Evolutionary conservation across 2,329 filamentous ascomycete species (phyloP).

Genomic region (Penicillium sp.): DNA sequence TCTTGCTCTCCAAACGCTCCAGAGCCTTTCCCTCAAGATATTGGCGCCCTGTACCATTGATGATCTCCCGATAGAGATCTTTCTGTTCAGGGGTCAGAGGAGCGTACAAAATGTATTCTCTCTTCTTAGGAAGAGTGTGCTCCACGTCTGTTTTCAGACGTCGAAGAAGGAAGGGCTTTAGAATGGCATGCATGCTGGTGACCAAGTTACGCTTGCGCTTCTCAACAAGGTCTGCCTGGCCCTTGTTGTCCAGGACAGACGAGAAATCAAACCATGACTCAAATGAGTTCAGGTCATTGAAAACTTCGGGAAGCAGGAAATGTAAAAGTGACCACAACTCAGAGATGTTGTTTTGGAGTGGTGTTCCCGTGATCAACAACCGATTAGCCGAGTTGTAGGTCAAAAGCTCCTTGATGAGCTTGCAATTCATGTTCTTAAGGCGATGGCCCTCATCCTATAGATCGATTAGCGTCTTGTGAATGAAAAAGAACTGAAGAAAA

Average conservation of each 20-base stretch:
- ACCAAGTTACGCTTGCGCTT: constrained; percentile 68
- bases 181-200: constrained; percentile 79
- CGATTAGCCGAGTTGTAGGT: constrained; percentile 84
- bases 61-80: constrained; percentile 76
- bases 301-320: constrained; percentile 84
- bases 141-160: constrained; percentile 91
- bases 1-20: constrained; percentile 39
- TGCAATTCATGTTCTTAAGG: constrained; percentile 92
- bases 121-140: constrained; percentile 81
- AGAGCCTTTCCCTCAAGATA: constrained; percentile 46
- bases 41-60: constrained; percentile 61
- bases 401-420: constrained; percentile 77
- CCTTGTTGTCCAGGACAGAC: constrained; percentile 72
- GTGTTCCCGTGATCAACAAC: constrained; percentile 86
- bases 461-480: constrained; percentile 10
- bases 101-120: constrained; percentile 90
- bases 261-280: constrained; percentile 97
- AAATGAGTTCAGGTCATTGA: constrained; percentile 85
- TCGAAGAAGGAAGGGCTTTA: constrained; percentile 82
- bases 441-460: constrained; percentile 81
- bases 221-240: constrained; percentile 69
- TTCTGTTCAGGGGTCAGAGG: constrained; percentile 85
- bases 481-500: not conserved
- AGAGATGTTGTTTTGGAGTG: constrained; percentile 86
- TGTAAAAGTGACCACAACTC: constrained; percentile 93